Percentiles rank a stretch among this genome's conserved stretches.
Evolutionary conservation across 441 rosid species (phyloP).

Genomic region (Rhodomyrtus psidioides): DNA sequence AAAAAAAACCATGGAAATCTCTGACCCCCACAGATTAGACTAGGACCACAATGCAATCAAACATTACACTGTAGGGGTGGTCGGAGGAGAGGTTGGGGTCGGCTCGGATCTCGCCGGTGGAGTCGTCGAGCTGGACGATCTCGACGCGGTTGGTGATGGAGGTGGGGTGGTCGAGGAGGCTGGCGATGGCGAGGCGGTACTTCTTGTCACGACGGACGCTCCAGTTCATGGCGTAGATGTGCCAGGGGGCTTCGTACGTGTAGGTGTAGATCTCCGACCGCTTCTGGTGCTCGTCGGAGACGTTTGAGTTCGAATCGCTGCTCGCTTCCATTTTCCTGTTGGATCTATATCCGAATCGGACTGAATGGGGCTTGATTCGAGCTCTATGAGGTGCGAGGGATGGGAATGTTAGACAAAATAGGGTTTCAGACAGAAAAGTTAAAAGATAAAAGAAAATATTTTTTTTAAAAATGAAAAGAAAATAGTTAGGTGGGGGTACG

Average conservation of each 20-base stretch:
- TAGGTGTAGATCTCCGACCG: conserved; percentile 94
- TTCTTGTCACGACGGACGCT: conserved; percentile 96
- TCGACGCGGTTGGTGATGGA: conserved; percentile 52
- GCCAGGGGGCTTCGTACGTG: conserved; percentile 96
- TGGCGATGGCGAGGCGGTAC: conserved; percentile 91
- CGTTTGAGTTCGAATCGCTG: conserved; percentile 68
- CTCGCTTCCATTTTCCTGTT: conserved; percentile 38
- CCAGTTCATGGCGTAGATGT: conserved; percentile 97
- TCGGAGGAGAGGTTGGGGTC: conserved; percentile 84
- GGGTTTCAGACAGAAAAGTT: too few relatives aligned
- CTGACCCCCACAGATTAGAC: not conserved
- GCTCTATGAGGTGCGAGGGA: not conserved
- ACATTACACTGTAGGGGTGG: conserved; percentile 31
- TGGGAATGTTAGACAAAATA: not conserved
- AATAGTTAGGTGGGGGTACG: too few relatives aligned
- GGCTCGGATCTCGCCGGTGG: conserved; percentile 93
- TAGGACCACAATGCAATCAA: not conserved
- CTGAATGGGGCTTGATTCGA: too few relatives aligned
- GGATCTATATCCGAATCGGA: not conserved
- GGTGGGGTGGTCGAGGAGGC: conserved; percentile 66
- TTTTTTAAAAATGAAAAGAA: too few relatives aligned
- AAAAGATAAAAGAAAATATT: too few relatives aligned
- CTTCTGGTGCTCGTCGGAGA: conserved; percentile 86
- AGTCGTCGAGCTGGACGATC: conserved; percentile 91
- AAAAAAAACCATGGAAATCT: not conserved